Evolutionary conservation across 2,329 filamentous ascomycete species (phyloP).

Genomic region (Trichoderma aggressivum): DNA sequence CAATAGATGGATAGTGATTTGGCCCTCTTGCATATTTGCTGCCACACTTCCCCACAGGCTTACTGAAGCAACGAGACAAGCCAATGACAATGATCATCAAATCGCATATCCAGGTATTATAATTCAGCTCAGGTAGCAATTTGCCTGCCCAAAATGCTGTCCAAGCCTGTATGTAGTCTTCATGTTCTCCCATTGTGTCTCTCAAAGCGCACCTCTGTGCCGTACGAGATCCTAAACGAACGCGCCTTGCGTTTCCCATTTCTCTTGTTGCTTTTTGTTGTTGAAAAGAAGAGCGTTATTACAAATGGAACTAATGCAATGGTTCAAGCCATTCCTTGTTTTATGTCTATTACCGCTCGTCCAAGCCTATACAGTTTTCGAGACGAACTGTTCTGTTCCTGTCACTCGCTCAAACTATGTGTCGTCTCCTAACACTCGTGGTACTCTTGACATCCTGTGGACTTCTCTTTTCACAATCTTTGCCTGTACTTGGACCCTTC

Average conservation of each 20-base stretch:
- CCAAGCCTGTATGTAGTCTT: background rate
- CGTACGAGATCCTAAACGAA: background rate
- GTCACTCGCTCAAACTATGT: background rate
- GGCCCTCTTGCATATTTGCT: background rate
- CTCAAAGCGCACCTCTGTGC: background rate
- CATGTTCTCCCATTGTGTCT: background rate
- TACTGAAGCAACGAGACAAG: background rate
- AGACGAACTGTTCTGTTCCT: background rate
- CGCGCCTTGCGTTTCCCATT: background rate
- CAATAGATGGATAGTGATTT: background rate
- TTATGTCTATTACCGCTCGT: background rate
- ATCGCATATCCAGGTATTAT: background rate
- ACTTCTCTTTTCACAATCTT: background rate
- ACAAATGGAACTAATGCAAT: background rate
- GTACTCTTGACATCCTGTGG: background rate
- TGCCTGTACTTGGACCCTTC: background rate
- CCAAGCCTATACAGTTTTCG: background rate
- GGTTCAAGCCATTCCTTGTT: rapidly evolving
- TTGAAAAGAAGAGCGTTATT: background rate
- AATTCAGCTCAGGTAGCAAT: background rate
- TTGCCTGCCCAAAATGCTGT: background rate
- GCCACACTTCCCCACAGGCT: background rate
- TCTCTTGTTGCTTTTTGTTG: background rate
- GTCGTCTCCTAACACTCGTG: background rate
- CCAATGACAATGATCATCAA: background rate